Conservation (phyloP, 306 rosid species). For the Cyamopsis tetragonoloba region DNA sequence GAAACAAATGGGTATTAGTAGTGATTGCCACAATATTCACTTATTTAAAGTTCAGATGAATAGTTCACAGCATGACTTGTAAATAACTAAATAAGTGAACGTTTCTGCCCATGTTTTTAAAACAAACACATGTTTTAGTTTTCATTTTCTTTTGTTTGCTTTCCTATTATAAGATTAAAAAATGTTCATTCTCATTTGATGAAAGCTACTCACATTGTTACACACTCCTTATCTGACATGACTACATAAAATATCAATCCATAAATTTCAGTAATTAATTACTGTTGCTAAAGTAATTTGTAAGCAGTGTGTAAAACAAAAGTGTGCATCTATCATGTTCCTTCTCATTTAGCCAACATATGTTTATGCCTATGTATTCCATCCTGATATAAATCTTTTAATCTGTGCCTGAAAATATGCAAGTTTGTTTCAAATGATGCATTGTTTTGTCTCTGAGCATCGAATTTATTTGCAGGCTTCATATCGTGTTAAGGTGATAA, state of each 20-base stretch:
- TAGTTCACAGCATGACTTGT: no score
- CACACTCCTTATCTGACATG: neutral
- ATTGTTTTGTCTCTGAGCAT: conserved; percentile 6
- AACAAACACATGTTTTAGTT: neutral
- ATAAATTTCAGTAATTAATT: neutral
- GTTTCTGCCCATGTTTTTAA: no score
- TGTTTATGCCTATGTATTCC: neutral
- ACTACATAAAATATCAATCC: neutral
- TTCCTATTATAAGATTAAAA: neutral
- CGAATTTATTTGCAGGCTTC: conserved; percentile 50
- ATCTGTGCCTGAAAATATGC: neutral
- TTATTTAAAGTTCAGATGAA: no score
- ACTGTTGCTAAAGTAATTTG: neutral
- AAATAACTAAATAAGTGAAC: no score
- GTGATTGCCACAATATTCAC: no score
- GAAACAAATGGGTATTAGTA: no score
- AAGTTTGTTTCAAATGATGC: conserved; percentile 1
- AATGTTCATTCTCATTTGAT: neutral
- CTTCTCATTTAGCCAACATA: neutral
- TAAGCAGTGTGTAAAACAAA: neutral
- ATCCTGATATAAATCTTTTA: neutral
- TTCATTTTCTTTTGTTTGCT: neutral
- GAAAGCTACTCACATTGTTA: neutral
- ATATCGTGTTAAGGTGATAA: conserved; percentile 67
- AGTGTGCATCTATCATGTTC: neutral